These are phyloP conservation scores for Condylostoma magnum DNA, from an alignment of 169 alveolate genomes.

Conservation along the genomic window DNA sequence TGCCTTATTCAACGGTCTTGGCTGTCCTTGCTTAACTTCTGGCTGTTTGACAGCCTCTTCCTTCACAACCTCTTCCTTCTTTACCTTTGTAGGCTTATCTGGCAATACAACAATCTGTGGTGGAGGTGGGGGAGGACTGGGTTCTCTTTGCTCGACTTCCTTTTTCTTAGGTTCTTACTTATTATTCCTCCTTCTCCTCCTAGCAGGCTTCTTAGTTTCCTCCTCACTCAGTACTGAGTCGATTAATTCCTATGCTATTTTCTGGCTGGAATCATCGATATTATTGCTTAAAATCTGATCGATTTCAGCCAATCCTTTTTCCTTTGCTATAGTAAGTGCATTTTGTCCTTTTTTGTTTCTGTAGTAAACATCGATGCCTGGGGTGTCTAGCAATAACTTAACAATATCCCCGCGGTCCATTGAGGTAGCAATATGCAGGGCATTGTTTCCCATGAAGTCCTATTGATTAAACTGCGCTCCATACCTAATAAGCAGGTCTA, in stretches of 20 bases:
- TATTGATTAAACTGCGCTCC: neutral
- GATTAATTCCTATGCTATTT: neutral
- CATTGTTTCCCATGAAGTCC: neutral
- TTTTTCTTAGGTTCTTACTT: no score
- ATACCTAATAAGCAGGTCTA: neutral
- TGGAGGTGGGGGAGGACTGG: no score
- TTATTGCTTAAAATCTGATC: neutral
- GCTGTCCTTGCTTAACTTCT: no score
- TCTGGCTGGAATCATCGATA: neutral
- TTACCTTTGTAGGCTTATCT: no score
- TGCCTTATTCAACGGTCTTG: no score
- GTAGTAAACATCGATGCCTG: neutral
- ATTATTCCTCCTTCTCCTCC: no score
- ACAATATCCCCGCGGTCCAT: neutral
- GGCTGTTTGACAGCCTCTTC: no score
- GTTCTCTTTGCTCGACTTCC: no score
- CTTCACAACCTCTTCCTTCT: no score
- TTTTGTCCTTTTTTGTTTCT: conserved; percentile 4
- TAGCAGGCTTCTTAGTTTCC: no score
- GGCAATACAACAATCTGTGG: no score
- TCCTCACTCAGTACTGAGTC: neutral
- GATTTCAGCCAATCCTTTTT: neutral
- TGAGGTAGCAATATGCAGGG: conserved; percentile 1
- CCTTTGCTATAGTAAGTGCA: neutral
- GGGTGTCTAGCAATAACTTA: neutral